phyloP scores from a whole-genome alignment of 1,284 basidiomycete species.

The Abortiporus biennis region DNA sequence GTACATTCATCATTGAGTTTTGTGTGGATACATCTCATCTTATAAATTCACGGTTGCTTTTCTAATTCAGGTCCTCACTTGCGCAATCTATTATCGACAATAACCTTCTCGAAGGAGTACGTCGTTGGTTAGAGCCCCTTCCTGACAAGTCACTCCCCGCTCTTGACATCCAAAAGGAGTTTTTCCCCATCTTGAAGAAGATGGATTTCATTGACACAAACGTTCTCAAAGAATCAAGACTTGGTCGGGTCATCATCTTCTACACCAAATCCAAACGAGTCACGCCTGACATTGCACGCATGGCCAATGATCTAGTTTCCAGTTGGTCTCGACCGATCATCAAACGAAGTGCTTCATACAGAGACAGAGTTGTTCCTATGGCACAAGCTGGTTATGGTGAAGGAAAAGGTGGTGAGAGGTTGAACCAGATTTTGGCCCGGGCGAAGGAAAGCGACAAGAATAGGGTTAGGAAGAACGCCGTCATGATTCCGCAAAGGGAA shows the following conservation, averaged over 20 bases:
- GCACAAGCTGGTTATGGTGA: constrained; percentile 34
- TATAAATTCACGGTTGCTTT: constrained; percentile 2
- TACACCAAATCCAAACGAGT: constrained; percentile 94
- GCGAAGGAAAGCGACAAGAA: constrained; percentile 64
- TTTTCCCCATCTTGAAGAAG: constrained; percentile 81
- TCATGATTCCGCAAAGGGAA: constrained; percentile 68
- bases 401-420: constrained; percentile 41
- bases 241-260: constrained; percentile 92
- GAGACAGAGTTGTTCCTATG: constrained; percentile 65
- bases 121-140: constrained; percentile 91
- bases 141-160: constrained; percentile 91
- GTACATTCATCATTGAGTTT: too few species aligned
- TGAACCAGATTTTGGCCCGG: constrained; percentile 66
- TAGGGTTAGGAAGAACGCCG: constrained; percentile 67
- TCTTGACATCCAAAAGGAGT: constrained; percentile 91
- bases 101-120: constrained; percentile 88
- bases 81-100: constrained; percentile 94
- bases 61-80: constrained; percentile 59
- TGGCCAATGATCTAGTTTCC: constrained; percentile 83
- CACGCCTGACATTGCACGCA: constrained; percentile 72
- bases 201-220: constrained; percentile 91
- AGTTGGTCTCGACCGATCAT: constrained; percentile 93
- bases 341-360: constrained; percentile 82
- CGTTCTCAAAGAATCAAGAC: constrained; percentile 86
- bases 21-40: not conserved